Conservation (phyloP, 192 early-diverging fungal genomes). For the Backusella tuberculispora region DNA sequence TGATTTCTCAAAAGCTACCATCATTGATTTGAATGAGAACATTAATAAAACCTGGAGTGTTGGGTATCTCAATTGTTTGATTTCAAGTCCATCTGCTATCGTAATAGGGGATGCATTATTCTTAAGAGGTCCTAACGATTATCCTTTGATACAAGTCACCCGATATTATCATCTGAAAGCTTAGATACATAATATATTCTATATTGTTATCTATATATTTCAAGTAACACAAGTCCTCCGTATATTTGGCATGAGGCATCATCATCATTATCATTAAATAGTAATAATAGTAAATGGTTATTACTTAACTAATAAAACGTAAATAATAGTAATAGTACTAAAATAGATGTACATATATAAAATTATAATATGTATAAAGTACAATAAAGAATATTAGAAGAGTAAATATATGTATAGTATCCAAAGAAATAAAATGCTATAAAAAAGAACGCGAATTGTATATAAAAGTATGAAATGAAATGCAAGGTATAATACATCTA, state of each 20-base stretch:
- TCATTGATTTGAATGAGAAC: neutral
- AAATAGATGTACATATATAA: no score
- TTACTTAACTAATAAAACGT: no score
- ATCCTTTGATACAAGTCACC: neutral
- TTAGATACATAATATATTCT: neutral
- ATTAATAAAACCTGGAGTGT: neutral
- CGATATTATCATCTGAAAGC: slow-evolving; percentile 10
- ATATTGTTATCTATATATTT: neutral
- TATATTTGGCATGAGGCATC: neutral
- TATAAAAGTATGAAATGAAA: slow-evolving; percentile 2
- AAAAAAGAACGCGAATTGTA: neutral
- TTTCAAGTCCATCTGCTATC: neutral
- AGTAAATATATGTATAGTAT: neutral
- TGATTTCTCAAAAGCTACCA: neutral
- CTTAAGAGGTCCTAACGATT: neutral
- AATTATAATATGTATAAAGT: neutral
- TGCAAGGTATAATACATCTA: neutral
- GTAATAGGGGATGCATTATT: slow-evolving; percentile 7
- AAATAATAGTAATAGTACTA: no score
- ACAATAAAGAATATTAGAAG: neutral
- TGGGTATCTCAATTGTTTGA: neutral
- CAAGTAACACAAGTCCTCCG: neutral
- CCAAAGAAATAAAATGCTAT: neutral
- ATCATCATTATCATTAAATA: neutral
- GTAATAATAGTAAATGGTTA: no score